These are phyloP conservation scores for Daldinia concentrica DNA, from an alignment of 495 filamentous ascomycete species.

Conservation along the genomic window DNA sequence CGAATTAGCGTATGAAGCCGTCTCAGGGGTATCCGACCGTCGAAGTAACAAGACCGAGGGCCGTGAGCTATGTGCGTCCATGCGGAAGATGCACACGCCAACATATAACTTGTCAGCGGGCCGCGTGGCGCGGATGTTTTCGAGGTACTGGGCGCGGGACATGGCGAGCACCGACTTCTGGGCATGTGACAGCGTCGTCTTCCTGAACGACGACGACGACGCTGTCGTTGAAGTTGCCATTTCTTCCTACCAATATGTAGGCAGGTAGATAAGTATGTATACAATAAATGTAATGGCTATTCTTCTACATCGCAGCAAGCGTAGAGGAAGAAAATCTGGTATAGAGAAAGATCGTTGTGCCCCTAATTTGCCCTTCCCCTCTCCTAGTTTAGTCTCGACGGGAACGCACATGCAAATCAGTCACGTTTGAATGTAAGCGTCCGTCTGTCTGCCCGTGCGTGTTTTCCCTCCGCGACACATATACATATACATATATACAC, in stretches of 20 bases:
- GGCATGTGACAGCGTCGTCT: conserved; percentile 38
- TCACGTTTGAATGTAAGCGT: conserved; percentile 21
- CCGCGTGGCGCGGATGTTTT: conserved; percentile 23
- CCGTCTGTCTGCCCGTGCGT: conserved; percentile 10
- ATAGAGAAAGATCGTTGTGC: background rate
- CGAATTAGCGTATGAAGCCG: background rate
- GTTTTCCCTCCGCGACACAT: background rate
- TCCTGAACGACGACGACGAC: conserved; percentile 26
- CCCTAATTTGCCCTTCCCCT: background rate
- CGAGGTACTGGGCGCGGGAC: conserved; percentile 43
- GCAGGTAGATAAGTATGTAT: background rate
- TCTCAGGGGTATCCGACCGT: conserved; percentile 6
- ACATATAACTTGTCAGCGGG: conserved; percentile 39
- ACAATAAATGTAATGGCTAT: no score
- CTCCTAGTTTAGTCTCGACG: conserved; percentile 8
- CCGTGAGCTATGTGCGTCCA: conserved; percentile 32
- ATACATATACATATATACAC: background rate
- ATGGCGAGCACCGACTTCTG: conserved; percentile 44
- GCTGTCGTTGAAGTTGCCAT: conserved; percentile 13
- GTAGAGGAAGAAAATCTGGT: no score
- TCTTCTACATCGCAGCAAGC: no score
- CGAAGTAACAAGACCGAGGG: conserved; percentile 40
- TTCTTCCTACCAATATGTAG: background rate
- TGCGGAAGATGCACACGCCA: conserved; percentile 45
- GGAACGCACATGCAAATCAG: conserved; percentile 24